Percentiles rank a stretch among this genome's conserved stretches.
These are phyloP conservation scores for Sporothrix pallida DNA, from an alignment of 2,329 filamentous ascomycete species.

Conservation along the genomic window DNA sequence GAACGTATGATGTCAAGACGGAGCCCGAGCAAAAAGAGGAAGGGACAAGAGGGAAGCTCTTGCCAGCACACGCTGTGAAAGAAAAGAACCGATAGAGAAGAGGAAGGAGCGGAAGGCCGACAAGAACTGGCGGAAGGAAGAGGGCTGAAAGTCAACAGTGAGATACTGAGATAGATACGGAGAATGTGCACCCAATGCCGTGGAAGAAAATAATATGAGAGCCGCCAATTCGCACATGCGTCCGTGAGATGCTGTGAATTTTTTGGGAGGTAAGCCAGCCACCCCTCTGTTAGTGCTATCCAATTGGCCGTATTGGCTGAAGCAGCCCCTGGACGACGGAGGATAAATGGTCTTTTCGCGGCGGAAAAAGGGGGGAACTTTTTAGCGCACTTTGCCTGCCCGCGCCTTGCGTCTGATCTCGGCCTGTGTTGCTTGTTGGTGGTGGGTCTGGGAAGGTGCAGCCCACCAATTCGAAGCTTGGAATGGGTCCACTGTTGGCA, in stretches of 20 bases:
- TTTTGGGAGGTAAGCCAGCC: constrained; percentile 1
- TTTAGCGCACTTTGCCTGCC: constrained; percentile 15
- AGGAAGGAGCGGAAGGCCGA: background rate
- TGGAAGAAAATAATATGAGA: background rate
- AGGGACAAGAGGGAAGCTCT: constrained; percentile 5
- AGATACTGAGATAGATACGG: constrained; percentile 4
- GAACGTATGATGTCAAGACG: constrained; percentile 14
- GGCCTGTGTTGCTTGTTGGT: background rate
- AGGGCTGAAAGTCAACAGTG: background rate
- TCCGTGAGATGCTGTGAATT: constrained; percentile 8
- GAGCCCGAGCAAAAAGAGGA: background rate
- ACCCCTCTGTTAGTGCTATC: background rate
- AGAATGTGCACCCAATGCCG: background rate
- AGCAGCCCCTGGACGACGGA: constrained; percentile 13
- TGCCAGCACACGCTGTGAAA: background rate
- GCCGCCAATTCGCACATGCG: constrained; percentile 20
- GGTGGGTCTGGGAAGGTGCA: background rate
- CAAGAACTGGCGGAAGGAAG: background rate
- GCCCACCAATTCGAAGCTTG: constrained; percentile 19
- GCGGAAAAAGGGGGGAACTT: background rate
- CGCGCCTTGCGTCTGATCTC: background rate
- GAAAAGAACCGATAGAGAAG: background rate
- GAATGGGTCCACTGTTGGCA: background rate
- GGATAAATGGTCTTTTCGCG: background rate
- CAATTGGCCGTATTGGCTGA: background rate